These are phyloP conservation scores for Limnomonas spitsbergensis DNA, from an alignment of 139 green algal genomes.

Conservation along the genomic window DNA sequence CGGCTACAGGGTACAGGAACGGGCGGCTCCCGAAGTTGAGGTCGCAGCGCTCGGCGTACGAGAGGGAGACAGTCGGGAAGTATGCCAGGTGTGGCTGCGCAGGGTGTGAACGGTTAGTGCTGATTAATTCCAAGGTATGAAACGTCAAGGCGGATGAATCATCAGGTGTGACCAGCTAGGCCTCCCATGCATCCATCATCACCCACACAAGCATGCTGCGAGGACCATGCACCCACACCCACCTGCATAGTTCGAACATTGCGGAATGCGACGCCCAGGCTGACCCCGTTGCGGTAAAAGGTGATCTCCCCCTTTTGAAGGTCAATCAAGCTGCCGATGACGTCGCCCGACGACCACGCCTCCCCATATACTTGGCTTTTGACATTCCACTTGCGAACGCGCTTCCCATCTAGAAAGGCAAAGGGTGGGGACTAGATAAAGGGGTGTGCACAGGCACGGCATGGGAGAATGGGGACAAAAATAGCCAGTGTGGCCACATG, in stretches of 20 bases:
- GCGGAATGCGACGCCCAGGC: slow-evolving; percentile 76
- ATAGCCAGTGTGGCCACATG: too few relatives aligned
- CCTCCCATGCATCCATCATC: too few relatives aligned
- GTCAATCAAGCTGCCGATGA: slow-evolving; percentile 86
- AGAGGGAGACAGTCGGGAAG: slow-evolving; percentile 81
- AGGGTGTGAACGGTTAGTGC: not conserved
- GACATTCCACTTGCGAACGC: slow-evolving; percentile 82
- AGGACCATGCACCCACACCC: too few relatives aligned
- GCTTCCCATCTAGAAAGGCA: slow-evolving; percentile 54
- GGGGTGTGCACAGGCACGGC: too few relatives aligned
- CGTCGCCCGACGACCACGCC: slow-evolving; percentile 76
- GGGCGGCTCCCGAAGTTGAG: slow-evolving; percentile 79
- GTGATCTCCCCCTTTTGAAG: slow-evolving; percentile 71
- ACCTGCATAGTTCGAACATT: slow-evolving; percentile 46
- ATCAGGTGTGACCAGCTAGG: too few relatives aligned
- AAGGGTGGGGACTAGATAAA: too few relatives aligned
- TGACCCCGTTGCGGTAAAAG: slow-evolving; percentile 80
- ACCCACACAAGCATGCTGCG: too few relatives aligned
- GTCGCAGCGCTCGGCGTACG: slow-evolving; percentile 68
- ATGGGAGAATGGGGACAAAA: too few relatives aligned
- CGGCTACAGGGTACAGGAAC: slow-evolving; percentile 70
- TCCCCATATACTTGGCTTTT: slow-evolving; percentile 72
- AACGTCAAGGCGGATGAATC: too few relatives aligned
- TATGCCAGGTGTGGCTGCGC: slow-evolving; percentile 57
- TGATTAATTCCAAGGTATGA: slow-evolving; percentile 43